A percentile compares a stretch with the other conserved stretches of the same genome.
Evolutionary conservation across 495 filamentous ascomycete genomes (phyloP).

Genomic region (Patellaria atrata): DNA sequence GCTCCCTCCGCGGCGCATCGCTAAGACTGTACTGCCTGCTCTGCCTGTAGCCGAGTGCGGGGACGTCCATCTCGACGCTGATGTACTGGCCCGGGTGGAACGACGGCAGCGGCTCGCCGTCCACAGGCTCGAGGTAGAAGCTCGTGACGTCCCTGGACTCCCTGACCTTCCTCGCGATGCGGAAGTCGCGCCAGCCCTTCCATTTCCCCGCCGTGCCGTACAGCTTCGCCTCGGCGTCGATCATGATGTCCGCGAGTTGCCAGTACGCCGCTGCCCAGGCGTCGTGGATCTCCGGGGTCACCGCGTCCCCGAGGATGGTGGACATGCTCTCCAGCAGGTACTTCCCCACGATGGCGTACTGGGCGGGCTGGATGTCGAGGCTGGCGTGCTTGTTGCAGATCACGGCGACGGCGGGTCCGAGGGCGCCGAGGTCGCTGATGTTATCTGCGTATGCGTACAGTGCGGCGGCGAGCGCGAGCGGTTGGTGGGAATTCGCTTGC

Average conservation of each 20-base stretch:
- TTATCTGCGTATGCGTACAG: slow-evolving; percentile 57
- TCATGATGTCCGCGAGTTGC: slow-evolving; percentile 56
- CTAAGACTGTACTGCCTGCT: slow-evolving; percentile 61
- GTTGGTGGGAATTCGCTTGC: slow-evolving; percentile 49
- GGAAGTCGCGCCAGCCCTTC: slow-evolving; percentile 53
- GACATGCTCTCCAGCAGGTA: slow-evolving; percentile 55
- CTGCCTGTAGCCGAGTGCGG: slow-evolving; percentile 43
- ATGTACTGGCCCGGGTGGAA: slow-evolving; percentile 61
- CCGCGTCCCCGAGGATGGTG: slow-evolving; percentile 48
- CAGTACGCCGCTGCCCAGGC: slow-evolving; percentile 62
- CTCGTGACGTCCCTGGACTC: slow-evolving; percentile 54
- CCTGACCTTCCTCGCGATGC: slow-evolving; percentile 43
- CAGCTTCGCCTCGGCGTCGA: slow-evolving; percentile 44
- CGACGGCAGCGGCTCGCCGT: slow-evolving; percentile 38
- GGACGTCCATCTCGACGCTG: slow-evolving; percentile 43
- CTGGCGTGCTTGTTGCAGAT: slow-evolving; percentile 67
- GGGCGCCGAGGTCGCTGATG: slow-evolving; percentile 52
- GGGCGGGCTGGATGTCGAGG: slow-evolving; percentile 50
- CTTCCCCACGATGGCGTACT: slow-evolving; percentile 55
- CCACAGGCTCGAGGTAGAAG: slow-evolving; percentile 55
- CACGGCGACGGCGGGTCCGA: slow-evolving; percentile 48
- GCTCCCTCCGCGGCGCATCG: slow-evolving; percentile 40
- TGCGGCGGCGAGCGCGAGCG: slow-evolving; percentile 47
- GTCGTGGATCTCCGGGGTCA: slow-evolving; percentile 49
- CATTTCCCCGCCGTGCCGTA: slow-evolving; percentile 43